A percentile compares a stretch with the other conserved stretches of the same genome.
Evolutionary conservation across 495 filamentous ascomycete genomes (phyloP).

Genomic region (Massariosphaeria phaeospora): DNA sequence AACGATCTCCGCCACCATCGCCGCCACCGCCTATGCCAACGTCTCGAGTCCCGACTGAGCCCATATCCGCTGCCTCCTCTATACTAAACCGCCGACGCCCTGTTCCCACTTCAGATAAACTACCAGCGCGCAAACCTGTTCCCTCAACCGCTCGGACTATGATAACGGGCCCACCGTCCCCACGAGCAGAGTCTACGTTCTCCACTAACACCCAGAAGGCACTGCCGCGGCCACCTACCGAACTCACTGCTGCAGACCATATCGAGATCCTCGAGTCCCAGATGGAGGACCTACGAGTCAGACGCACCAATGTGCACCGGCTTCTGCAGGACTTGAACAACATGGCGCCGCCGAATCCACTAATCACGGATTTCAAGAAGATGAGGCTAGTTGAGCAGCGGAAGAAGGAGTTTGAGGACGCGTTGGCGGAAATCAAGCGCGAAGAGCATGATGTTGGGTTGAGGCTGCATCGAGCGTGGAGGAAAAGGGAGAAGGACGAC

Average conservation of each 20-base stretch:
- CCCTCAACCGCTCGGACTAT: slow-evolving; percentile 8
- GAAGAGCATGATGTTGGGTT: slow-evolving; percentile 85
- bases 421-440: slow-evolving; percentile 71
- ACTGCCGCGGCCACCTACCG: slow-evolving; percentile 54
- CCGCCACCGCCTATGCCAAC: slow-evolving; percentile 40
- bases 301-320: slow-evolving; percentile 63
- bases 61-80: slow-evolving; percentile 8
- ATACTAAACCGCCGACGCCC: slow-evolving; percentile 32
- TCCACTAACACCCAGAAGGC: slow-evolving; percentile 50
- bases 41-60: slow-evolving; percentile 18
- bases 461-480: slow-evolving; percentile 74
- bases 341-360: slow-evolving; percentile 50
- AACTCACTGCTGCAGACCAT: slow-evolving; percentile 54
- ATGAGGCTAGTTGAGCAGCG: slow-evolving; percentile 68
- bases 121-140: slow-evolving; percentile 23
- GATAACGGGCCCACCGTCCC: slow-evolving; percentile 15
- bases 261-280: slow-evolving; percentile 63
- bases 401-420: slow-evolving; percentile 61
- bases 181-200: slow-evolving; percentile 42
- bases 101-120: slow-evolving; percentile 14
- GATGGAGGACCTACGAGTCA: slow-evolving; percentile 58
- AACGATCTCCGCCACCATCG: slow-evolving; percentile 46
- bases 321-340: slow-evolving; percentile 34
- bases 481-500: slow-evolving; percentile 54
- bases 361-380: slow-evolving; percentile 53